A percentile compares a stretch with the other conserved stretches of the same genome.
Conservation (phyloP, 192 early-diverging fungal genomes). For the Gigaspora rosea region DNA sequence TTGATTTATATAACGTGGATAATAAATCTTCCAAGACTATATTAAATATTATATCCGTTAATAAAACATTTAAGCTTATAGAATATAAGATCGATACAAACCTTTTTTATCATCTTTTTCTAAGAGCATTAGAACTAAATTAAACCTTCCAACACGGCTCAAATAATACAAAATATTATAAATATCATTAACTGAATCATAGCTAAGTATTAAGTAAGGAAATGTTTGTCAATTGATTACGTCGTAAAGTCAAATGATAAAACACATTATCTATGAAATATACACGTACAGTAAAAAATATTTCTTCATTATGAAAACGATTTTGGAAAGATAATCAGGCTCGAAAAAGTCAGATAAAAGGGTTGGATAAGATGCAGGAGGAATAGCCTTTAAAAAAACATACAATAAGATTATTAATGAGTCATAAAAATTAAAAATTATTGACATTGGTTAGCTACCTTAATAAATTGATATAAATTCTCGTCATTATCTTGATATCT, state of each 20-base stretch:
- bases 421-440: not conserved
- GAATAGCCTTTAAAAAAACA: constrained; percentile 39
- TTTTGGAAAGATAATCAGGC: constrained; percentile 51
- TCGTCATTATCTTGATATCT: constrained; percentile 50
- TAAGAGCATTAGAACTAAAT: not conserved
- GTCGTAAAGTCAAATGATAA: not conserved
- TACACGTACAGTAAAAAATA: constrained; percentile 41
- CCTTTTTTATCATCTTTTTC: constrained; percentile 21
- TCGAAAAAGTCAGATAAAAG: constrained; percentile 54
- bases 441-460: constrained; percentile 45
- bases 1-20: not conserved
- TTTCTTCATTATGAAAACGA: constrained; percentile 41
- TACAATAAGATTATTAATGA: not conserved
- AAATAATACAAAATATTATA: constrained; percentile 12
- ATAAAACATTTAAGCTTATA: not conserved
- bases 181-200: constrained; percentile 8
- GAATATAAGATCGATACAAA: not conserved
- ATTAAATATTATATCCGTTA: not conserved
- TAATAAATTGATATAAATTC: constrained; percentile 59
- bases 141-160: not conserved
- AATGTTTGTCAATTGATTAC: not conserved
- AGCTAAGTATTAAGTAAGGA: not conserved
- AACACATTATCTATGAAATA: not conserved
- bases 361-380: constrained; percentile 37
- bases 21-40: not conserved